Evolutionary conservation across 768 basidiomycete species (phyloP), one percentile per base, ranked within the genome.

Genomic region (Austroboletus eburneus): DNA sequence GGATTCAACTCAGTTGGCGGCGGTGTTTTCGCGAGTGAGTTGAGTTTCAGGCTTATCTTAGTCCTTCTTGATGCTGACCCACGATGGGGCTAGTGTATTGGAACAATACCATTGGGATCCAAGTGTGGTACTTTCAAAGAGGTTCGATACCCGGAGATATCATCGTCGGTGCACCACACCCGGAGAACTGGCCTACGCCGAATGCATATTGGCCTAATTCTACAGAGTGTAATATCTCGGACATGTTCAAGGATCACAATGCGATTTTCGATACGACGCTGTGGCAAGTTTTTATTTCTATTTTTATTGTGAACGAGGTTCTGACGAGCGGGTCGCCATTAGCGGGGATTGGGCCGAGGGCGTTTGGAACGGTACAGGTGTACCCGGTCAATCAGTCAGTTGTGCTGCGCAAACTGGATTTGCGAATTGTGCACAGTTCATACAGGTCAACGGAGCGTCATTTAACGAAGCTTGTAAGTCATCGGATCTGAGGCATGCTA

Each of bases 301-400:
- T 50, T 13, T 45, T 27, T 16, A 24, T 30, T 24, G 14, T 9
- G n/a, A 17, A 17, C 27, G 29, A 41, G 18, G 22, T 27, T 21
- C 20, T 57, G 42, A 57, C 46, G n/a, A 33, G 39, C 45, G 20
- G 12, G 20, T 25, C 45, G 27, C 50, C n/a, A n/a, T n/a, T n/a
- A 85, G 89, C 57, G 92, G 92, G 49, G 88, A 94, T 55, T 97
- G 92, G 93, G 91, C 92, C 10, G 80, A 83, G 39, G 70, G 69
- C 38, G 85, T 80, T n/a, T 97, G 93, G 93, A 70, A 67, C 40
- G 51, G 57, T 20, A 67, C 83, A 41, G 89, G 89, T 24, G 76
- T 85, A 43, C 88, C 87, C 16, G 92, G 92, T 42, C 92, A 94
- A 69, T 80, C 80, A 16, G 78, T 86, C 63, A 91, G 87, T 64